Base-by-base conservation (phyloP, 495 filamentous ascomycete genomes). In the Neurospora intermedia region DNA sequence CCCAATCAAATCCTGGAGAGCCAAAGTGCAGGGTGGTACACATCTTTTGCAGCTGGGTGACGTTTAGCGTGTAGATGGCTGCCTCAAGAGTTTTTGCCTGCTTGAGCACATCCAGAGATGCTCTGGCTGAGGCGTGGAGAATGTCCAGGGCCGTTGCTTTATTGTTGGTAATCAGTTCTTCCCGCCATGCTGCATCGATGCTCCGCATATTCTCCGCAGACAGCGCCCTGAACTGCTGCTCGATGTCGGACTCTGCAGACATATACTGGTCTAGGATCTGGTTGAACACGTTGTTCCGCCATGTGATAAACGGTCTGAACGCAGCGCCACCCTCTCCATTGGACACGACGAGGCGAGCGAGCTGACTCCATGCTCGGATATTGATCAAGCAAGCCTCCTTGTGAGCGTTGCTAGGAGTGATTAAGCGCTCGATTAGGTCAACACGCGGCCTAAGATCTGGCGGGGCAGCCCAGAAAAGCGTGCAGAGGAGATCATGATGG, bases 401-500 rank as follows among this genome's bases (percentile, higher is more conserved):
- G 79, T 99, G 96, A 4, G 95, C 96, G 42, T 77, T 89, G 23
- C 88, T 87, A 27, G 94, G 89, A 72, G 91, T 82, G n/a, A 98
- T 91, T 0, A 98, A 87, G 74, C 91, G 87, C 70, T 89, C 90
- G 18, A 99, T 89, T 16, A 91, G 84, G 71, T 90, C 86, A 7
- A 94, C 75, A 40, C 89, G 87, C 38, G 93, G 94, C 38, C 94
- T 86, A 69, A 88, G 87, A 23, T 86, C 85, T 23, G 89, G 82
- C 41, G 95, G 94, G 20, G 94, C 91, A 13, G 88, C 91, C 90
- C 90, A 97, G 81, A 93, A 97, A 42, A 99, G 85, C 3, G 92
- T 95, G 75, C 91, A 93, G 3, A 99, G 88, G 66, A 99, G 87
- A 78, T 98, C 94, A 77, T 97, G 94, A 75, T 99, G 95, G 77